These are phyloP conservation scores for Xerocomus spinulosus DNA, from an alignment of 768 basidiomycete species.

Conservation along the genomic window DNA sequence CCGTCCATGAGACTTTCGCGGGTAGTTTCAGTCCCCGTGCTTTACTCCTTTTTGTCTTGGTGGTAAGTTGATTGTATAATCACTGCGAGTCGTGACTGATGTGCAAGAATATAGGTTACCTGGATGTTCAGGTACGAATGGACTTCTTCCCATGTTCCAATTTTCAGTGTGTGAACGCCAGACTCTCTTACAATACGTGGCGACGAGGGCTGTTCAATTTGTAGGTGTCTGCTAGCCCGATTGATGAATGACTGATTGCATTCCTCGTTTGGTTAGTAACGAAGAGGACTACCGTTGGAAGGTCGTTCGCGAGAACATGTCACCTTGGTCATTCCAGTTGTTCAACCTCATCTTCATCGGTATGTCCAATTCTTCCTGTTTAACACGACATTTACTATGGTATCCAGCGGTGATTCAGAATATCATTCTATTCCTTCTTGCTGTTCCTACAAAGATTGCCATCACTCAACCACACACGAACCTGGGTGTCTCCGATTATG, in stretches of 20 bases:
- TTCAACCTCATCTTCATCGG: constrained; percentile 64
- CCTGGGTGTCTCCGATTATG: constrained; percentile 56
- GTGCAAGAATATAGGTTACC: constrained; percentile 26
- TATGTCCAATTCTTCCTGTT: constrained; percentile 24
- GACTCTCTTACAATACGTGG: constrained; percentile 78
- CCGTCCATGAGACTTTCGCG: constrained; percentile 30
- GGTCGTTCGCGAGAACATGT: constrained; percentile 59
- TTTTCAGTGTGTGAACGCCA: constrained; percentile 24
- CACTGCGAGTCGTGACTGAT: background rate
- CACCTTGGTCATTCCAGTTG: constrained; percentile 54
- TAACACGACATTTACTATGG: constrained; percentile 1
- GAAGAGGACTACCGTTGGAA: constrained; percentile 95
- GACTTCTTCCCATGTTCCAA: constrained; percentile 2
- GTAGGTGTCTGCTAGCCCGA: constrained; percentile 36
- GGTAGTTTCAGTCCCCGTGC: constrained; percentile 66
- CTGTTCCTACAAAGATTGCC: constrained; percentile 55
- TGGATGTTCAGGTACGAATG: constrained; percentile 59
- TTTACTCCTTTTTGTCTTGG: constrained; percentile 66
- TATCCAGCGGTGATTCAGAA: constrained; percentile 67
- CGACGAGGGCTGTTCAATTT: constrained; percentile 75
- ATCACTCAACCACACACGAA: constrained; percentile 48
- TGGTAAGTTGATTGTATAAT: constrained; percentile 37
- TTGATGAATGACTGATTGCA: background rate
- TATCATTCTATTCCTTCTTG: constrained; percentile 68
- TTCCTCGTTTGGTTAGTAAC: constrained; percentile 41